Base-by-base conservation (phyloP, 1,284 basidiomycete species). In the Phlebopus sp. region DNA sequence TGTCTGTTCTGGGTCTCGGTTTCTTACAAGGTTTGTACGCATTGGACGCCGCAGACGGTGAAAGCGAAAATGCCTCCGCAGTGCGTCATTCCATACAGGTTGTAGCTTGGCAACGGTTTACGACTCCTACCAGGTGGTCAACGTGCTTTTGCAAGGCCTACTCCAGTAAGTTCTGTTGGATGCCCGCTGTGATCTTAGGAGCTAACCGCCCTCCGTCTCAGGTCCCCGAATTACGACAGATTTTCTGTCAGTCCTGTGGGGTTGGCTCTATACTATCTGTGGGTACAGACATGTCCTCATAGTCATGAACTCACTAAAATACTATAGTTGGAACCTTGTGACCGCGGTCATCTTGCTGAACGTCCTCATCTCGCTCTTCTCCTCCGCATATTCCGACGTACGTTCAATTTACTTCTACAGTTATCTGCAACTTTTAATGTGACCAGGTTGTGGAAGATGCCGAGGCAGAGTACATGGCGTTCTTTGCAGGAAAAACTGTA, bases 361-460 rank as follows among this genome's bases (percentile, higher is more conserved):
- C 67, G 86, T 99, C 61, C 78, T 99, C 58, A 93, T 99, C 57
- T 97, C 96, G 10, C 71, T 98, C 59, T 98, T 95, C 64, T 84
- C 92, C 10, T 91, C 91, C 30, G 92, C 92, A 0, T 95, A 95
- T 62, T 81, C 84, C 13, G 90, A 92, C 59, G 90, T 92, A 59
- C 72, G 79, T 76, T 46, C 32, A n/a, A 44, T 29, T 18, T 15
- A 15, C 18, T 5, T 17, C 9, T 31, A 9, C 27, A 17, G 2
- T 5, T 1, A 14, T 13, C 45, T 38, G 13, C 38, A 42, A 44
- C 15, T 46, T 13, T 29, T 21, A n/a, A 31, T 36, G 15, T 31
- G 18, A 25, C 42, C 29, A 83, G 76, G 74, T 83, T 7, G 71
- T 84, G 2, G 77, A 75, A 46, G 81, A 86, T 50, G 81, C 83